phyloP scores from a whole-genome alignment of 192 early-diverging fungal genomes.

The Chytriomyces sp. region DNA sequence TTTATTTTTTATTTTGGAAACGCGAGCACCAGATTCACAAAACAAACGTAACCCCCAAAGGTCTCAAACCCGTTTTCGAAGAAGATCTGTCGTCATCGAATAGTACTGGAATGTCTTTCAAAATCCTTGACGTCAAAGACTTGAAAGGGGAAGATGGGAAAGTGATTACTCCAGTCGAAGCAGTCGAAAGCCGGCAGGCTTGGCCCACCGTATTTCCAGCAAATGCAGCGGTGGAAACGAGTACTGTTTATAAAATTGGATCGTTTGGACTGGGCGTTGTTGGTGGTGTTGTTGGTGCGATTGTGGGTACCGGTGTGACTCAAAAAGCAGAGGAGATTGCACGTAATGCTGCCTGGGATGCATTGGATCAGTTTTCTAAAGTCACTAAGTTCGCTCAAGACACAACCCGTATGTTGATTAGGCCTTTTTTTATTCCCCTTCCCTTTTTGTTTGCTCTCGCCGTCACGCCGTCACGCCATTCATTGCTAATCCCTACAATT shows the following conservation, averaged over 20 bases:
- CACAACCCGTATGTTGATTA: constrained; percentile 37
- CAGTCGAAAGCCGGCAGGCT: neutral
- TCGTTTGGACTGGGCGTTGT: constrained; percentile 46
- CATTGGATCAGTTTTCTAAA: constrained; percentile 51
- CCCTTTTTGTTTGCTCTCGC: too few relatives aligned
- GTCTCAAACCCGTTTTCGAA: neutral
- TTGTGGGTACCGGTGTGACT: constrained; percentile 46
- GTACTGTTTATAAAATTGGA: constrained; percentile 48
- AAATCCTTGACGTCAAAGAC: neutral
- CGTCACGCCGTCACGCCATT: neutral
- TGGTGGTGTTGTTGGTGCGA: constrained; percentile 33
- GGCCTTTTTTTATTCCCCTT: neutral
- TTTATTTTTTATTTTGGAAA: too few relatives aligned
- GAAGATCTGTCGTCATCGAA: neutral
- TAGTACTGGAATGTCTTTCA: neutral
- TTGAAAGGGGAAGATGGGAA: constrained; percentile 8
- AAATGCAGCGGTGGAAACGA: neutral
- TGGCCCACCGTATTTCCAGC: constrained; percentile 3
- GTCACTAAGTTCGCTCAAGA: constrained; percentile 55
- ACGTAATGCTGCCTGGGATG: constrained; percentile 48
- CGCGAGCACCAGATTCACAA: too few relatives aligned
- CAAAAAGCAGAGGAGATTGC: constrained; percentile 50
- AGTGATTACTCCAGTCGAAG: neutral
- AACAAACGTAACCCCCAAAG: neutral
- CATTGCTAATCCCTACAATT: neutral